These are phyloP conservation scores for Xerocomus amazonicus DNA, from an alignment of 1,284 basidiomycete species.

Conservation along the genomic window DNA sequence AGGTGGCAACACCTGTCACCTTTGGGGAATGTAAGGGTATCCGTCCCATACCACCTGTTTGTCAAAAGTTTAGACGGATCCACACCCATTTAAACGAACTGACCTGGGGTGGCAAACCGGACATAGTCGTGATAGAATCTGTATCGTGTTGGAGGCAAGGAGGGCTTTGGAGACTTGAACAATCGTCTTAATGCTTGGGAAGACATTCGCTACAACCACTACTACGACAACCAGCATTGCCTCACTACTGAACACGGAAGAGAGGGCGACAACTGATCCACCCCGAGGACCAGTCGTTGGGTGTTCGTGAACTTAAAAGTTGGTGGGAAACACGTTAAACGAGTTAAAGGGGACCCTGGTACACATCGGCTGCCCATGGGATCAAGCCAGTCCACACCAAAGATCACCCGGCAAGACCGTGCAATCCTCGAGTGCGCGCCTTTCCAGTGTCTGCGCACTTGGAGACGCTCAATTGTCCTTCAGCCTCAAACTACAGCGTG, in stretches of 20 bases:
- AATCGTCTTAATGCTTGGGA: conserved; percentile 18
- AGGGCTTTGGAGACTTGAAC: conserved; percentile 16
- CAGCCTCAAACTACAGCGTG: conserved; percentile 90
- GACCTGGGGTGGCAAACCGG: conserved; percentile 58
- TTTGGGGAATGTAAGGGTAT: conserved; percentile 53
- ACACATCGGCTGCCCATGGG: conserved; percentile 51
- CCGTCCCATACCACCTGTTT: conserved; percentile 46
- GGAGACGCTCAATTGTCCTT: conserved; percentile 23
- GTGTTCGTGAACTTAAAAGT: conserved; percentile 1
- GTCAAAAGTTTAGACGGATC: not conserved
- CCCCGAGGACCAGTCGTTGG: conserved; percentile 11
- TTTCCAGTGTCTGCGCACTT: conserved; percentile 14
- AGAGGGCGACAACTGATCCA: conserved; percentile 3
- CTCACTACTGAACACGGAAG: conserved; percentile 15
- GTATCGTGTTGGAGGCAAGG: conserved; percentile 3
- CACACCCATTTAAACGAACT: conserved; percentile 2
- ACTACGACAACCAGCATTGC: conserved; percentile 27
- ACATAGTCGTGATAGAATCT: conserved; percentile 64
- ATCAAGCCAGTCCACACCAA: conserved; percentile 74
- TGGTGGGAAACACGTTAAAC: conserved; percentile 22
- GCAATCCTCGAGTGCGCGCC: conserved; percentile 86
- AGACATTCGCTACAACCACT: conserved; percentile 28
- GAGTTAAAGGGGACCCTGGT: no score
- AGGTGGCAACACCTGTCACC: conserved; percentile 71
- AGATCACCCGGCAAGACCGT: conserved; percentile 90